Percentiles rank a stretch among this genome's conserved stretches.
phyloP scores from a whole-genome alignment of 306 rosid species.

The Hippophae tibetana region DNA sequence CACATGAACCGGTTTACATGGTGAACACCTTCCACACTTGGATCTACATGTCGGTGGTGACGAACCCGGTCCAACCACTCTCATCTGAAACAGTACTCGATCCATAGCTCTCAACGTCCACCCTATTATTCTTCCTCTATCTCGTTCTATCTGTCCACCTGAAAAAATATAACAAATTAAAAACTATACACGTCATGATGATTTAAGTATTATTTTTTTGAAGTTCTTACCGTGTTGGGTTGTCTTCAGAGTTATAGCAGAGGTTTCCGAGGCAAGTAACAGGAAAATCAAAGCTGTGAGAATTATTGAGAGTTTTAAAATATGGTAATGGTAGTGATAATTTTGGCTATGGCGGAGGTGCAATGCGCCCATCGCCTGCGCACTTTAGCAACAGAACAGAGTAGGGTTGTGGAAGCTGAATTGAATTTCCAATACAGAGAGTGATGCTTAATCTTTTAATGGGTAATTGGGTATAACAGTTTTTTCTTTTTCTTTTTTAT shows the following conservation, averaged over 20 bases:
- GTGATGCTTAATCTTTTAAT: slow-evolving; percentile 6
- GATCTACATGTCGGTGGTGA: slow-evolving; percentile 74
- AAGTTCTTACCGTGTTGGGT: slow-evolving; percentile 33
- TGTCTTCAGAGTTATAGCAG: slow-evolving; percentile 1
- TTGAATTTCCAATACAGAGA: slow-evolving; percentile 1
- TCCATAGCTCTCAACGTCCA: background rate
- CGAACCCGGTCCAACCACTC: slow-evolving; percentile 54
- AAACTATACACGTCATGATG: background rate
- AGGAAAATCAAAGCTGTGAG: slow-evolving; percentile 48
- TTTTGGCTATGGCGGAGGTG: slow-evolving; percentile 8
- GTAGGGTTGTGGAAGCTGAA: background rate
- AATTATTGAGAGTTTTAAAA: slow-evolving; percentile 17
- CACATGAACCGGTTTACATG: slow-evolving; percentile 74
- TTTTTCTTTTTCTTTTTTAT: slow-evolving; percentile 19
- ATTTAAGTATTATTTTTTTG: background rate
- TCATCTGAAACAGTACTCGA: slow-evolving; percentile 24
- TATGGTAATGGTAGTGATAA: background rate
- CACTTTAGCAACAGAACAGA: slow-evolving; percentile 11
- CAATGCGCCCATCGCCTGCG: slow-evolving; percentile 40
- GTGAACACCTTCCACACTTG: slow-evolving; percentile 77
- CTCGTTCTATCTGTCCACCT: slow-evolving; percentile 17
- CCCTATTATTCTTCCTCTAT: background rate
- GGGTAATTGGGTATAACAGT: slow-evolving; percentile 15
- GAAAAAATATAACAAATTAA: background rate
- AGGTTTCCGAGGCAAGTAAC: slow-evolving; percentile 36